Evolutionary conservation across 2,329 filamentous ascomycete species (phyloP).

Genomic region (Claviceps pazoutovae): DNA sequence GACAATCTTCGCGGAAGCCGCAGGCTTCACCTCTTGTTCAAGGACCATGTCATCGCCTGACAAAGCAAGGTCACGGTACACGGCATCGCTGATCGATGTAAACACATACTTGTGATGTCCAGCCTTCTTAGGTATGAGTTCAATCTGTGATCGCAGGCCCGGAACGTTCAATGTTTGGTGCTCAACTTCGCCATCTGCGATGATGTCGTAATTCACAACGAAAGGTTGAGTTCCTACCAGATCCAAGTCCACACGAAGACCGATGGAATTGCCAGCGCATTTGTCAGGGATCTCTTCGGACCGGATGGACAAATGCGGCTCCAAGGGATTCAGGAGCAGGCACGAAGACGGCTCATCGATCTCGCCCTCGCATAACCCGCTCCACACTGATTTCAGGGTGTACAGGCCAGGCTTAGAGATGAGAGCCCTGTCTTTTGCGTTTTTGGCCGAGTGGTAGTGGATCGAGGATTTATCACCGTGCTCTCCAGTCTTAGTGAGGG

Average conservation of each 20-base stretch:
- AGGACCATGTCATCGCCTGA: constrained; percentile 48
- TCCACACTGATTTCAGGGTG: constrained; percentile 65
- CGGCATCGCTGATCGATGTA: constrained; percentile 61
- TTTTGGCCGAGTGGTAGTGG: constrained; percentile 47
- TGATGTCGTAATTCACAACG: constrained; percentile 61
- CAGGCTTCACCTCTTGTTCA: constrained; percentile 85
- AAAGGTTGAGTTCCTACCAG: constrained; percentile 89
- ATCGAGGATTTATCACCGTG: constrained; percentile 45
- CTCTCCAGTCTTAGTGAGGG: constrained; percentile 55
- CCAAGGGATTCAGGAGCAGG: constrained; percentile 76
- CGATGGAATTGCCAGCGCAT: constrained; percentile 86
- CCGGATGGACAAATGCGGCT: constrained; percentile 62
- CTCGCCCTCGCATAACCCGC: constrained; percentile 72
- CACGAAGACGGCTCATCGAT: constrained; percentile 91
- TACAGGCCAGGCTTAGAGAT: constrained; percentile 77
- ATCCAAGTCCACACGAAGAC: constrained; percentile 76
- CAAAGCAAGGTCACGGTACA: constrained; percentile 58
- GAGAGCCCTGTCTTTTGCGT: constrained; percentile 45
- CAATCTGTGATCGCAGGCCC: constrained; percentile 70
- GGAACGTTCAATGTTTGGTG: constrained; percentile 43
- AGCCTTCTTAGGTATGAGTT: constrained; percentile 66
- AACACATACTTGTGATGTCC: constrained; percentile 84
- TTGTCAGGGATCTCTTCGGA: constrained; percentile 83
- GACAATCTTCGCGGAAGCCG: constrained; percentile 64
- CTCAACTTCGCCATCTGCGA: constrained; percentile 43